Evolutionary conservation across 352 stramenopile genomes (phyloP).

Genomic region (Globisporangium lucens): DNA sequence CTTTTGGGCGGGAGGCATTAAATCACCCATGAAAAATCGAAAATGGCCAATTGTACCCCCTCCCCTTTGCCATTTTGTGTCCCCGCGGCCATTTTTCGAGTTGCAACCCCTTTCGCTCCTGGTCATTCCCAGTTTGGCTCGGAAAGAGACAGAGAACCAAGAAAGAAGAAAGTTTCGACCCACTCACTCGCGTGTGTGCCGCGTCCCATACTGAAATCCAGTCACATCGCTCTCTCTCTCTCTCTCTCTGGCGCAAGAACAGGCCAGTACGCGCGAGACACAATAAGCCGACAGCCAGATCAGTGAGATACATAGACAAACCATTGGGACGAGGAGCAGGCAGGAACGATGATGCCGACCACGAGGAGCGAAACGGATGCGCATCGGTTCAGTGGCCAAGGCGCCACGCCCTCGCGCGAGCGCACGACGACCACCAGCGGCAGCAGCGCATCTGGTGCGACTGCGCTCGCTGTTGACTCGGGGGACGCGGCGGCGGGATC

Average conservation of each 20-base stretch:
- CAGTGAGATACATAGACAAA: too few species aligned
- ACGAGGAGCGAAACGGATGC: background rate
- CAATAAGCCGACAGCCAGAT: background rate
- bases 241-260: background rate
- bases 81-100: background rate
- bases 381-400: conserved; percentile 8
- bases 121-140: background rate
- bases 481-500: too few species aligned
- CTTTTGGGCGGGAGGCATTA: background rate
- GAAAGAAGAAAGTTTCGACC: background rate
- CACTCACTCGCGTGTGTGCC: background rate
- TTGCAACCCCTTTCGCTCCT: background rate
- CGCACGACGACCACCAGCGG: conserved; percentile 6
- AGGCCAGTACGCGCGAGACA: conserved; percentile 1
- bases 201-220: conserved; percentile 6
- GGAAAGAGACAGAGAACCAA: background rate
- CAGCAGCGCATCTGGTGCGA: background rate
- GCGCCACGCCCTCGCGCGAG: background rate
- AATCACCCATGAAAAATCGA: background rate
- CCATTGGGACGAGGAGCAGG: too few species aligned
- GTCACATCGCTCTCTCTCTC: background rate
- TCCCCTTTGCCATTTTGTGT: background rate
- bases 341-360: too few species aligned
- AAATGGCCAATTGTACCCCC: background rate
- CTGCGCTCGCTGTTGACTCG: too few species aligned